Evolutionary conservation across 2,329 filamentous ascomycete species (phyloP).

Genomic region (Penicillium sp.): DNA sequence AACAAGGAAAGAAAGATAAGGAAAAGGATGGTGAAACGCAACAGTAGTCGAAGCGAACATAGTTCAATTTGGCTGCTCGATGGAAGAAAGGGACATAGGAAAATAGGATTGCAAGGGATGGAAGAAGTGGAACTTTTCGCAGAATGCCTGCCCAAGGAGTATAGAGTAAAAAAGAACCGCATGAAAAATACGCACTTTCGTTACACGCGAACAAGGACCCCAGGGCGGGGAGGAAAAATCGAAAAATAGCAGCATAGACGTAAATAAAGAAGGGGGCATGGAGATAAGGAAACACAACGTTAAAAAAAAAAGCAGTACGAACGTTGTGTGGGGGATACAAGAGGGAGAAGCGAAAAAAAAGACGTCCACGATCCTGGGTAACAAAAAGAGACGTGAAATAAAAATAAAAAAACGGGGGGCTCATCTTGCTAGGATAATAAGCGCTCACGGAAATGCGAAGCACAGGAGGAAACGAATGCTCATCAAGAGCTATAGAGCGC

Average conservation of each 20-base stretch:
- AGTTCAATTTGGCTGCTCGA: conserved; percentile 41
- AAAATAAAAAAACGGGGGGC: conserved; percentile 12
- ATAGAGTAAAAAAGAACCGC: conserved; percentile 33
- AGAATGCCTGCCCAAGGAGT: conserved; percentile 46
- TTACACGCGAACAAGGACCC: conserved; percentile 38
- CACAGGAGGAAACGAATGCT: conserved; percentile 42
- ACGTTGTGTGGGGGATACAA: not conserved
- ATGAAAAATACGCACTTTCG: conserved; percentile 39
- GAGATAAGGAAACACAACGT: conserved; percentile 11
- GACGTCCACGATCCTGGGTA: conserved; percentile 13
- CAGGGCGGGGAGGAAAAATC: conserved; percentile 22
- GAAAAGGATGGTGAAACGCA: conserved; percentile 27
- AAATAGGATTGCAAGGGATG: conserved; percentile 20
- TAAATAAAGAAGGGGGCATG: conserved; percentile 12
- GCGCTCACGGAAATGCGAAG: conserved; percentile 45
- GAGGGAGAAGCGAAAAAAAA: conserved; percentile 9
- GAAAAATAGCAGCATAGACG: conserved; percentile 16
- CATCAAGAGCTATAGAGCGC: conserved; percentile 45
- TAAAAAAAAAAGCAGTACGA: conserved; percentile 8
- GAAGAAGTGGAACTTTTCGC: conserved; percentile 44
- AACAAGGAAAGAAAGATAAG: conserved; percentile 19
- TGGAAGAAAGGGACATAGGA: conserved; percentile 17
- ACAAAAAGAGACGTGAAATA: conserved; percentile 1
- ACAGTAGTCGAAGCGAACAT: conserved; percentile 36
- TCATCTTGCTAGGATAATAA: conserved; percentile 40